A percentile compares a stretch with the other conserved stretches of the same genome.
phyloP scores from a whole-genome alignment of 2,329 filamentous ascomycete species.

The Colletotrichum incanum region DNA sequence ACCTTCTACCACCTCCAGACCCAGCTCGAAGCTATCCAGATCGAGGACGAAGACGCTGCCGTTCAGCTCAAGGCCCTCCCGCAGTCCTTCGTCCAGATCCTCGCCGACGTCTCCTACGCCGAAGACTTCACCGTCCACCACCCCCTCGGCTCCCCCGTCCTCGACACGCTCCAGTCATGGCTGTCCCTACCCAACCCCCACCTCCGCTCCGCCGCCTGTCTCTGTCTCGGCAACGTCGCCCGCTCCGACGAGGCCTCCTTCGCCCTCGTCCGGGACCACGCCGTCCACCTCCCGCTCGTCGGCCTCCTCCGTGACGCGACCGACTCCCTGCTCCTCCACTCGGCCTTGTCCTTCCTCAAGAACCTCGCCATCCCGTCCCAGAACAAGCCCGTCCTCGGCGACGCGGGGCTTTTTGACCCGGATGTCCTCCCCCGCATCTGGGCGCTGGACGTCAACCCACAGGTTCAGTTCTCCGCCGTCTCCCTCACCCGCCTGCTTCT shows the following conservation, averaged over 20 bases:
- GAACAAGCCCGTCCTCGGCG: conserved; percentile 69
- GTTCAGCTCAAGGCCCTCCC: conserved; percentile 64
- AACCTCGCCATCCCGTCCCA: conserved; percentile 72
- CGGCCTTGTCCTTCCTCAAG: conserved; percentile 73
- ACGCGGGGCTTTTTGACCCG: conserved; percentile 60
- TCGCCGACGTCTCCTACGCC: conserved; percentile 69
- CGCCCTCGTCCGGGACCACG: conserved; percentile 62
- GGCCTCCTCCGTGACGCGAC: conserved; percentile 53
- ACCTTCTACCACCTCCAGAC: conserved; percentile 66
- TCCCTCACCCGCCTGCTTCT: conserved; percentile 72
- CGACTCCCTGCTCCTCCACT: conserved; percentile 70
- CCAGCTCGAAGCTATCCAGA: conserved; percentile 55
- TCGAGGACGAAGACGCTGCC: conserved; percentile 63
- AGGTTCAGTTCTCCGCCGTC: conserved; percentile 68
- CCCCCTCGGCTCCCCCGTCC: conserved; percentile 60
- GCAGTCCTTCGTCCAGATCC: conserved; percentile 64
- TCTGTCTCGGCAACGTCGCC: conserved; percentile 74
- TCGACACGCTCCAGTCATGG: conserved; percentile 64
- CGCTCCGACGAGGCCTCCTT: conserved; percentile 70
- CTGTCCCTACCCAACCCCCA: conserved; percentile 56
- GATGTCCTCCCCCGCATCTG: conserved; percentile 68
- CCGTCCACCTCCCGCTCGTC: conserved; percentile 62
- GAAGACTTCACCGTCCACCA: conserved; percentile 61
- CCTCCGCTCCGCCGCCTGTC: conserved; percentile 72
- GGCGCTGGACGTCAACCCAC: conserved; percentile 63